Conservation (phyloP, 2,329 filamentous ascomycete species). For the Saccharata proteae region DNA sequence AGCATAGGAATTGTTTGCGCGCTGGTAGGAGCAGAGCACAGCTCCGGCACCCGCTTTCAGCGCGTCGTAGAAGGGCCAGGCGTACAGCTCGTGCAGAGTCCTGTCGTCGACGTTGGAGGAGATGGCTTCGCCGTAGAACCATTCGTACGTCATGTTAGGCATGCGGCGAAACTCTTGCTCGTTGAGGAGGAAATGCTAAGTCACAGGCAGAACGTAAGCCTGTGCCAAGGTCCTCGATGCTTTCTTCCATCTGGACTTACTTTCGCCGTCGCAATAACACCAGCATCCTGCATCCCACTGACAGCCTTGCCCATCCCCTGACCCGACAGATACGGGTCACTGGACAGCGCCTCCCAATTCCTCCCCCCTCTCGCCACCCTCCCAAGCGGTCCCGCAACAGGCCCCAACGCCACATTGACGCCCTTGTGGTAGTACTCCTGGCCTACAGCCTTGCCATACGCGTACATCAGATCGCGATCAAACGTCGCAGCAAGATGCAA, state of each 20-base stretch:
- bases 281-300: slow-evolving; percentile 41
- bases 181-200: slow-evolving; percentile 44
- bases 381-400: slow-evolving; percentile 56
- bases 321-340: slow-evolving; percentile 53
- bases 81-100: slow-evolving; percentile 54
- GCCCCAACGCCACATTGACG: slow-evolving; percentile 57
- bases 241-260: slow-evolving; percentile 36
- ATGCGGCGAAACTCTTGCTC: slow-evolving; percentile 45
- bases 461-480: slow-evolving; percentile 23
- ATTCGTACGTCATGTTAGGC: slow-evolving; percentile 28
- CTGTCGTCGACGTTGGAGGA: slow-evolving; percentile 51
- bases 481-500: slow-evolving; percentile 26
- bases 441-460: slow-evolving; percentile 22
- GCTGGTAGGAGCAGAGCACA: slow-evolving; percentile 45
- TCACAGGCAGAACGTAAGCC: no score
- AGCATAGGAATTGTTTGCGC: slow-evolving; percentile 19
- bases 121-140: slow-evolving; percentile 37
- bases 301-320: slow-evolving; percentile 37
- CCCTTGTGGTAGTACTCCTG: slow-evolving; percentile 32
- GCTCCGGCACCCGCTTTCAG: slow-evolving; percentile 44
- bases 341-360: slow-evolving; percentile 63
- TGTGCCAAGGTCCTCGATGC: no score
- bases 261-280: slow-evolving; percentile 45
- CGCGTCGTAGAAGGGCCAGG: slow-evolving; percentile 53
- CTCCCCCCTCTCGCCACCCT: slow-evolving; percentile 46